Percentiles rank a stretch among this genome's conserved stretches.
These are phyloP conservation scores for Colletotrichum plurivorum DNA, from an alignment of 2,329 filamentous ascomycete species.

Conservation along the genomic window DNA sequence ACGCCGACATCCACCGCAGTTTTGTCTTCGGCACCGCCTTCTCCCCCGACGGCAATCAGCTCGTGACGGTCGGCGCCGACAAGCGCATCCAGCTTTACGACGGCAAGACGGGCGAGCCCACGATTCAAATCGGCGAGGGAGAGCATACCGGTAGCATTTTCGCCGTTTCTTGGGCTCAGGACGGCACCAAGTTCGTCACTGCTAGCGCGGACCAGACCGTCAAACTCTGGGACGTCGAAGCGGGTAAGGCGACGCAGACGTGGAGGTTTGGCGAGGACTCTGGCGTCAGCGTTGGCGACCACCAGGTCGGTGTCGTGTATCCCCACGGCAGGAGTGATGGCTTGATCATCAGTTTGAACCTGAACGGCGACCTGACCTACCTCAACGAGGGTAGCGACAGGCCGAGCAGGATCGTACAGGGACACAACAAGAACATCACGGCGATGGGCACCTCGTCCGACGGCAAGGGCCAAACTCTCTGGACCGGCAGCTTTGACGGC, in stretches of 20 bases:
- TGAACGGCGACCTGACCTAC: conserved; percentile 93
- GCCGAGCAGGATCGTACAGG: conserved; percentile 81
- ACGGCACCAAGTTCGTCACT: conserved; percentile 89
- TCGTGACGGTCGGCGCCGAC: conserved; percentile 95
- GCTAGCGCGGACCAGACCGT: conserved; percentile 96
- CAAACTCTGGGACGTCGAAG: conserved; percentile 91
- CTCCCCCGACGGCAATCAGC: conserved; percentile 84
- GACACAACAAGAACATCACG: conserved; percentile 93
- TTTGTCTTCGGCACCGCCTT: conserved; percentile 92
- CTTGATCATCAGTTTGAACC: conserved; percentile 89
- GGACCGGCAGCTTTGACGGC: conserved; percentile 94
- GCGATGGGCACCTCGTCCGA: conserved; percentile 74
- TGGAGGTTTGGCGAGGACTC: conserved; percentile 89
- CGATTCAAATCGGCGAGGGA: conserved; percentile 82
- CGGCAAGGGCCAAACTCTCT: conserved; percentile 75
- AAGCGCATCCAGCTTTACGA: conserved; percentile 94
- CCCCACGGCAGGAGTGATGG: conserved; percentile 86
- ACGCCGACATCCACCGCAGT: conserved; percentile 83
- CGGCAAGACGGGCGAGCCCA: conserved; percentile 92
- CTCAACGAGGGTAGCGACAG: conserved; percentile 79
- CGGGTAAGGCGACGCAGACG: conserved; percentile 81
- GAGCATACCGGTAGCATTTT: conserved; percentile 95
- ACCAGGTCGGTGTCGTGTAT: conserved; percentile 96
- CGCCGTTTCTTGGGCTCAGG: conserved; percentile 88
- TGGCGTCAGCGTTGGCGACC: conserved; percentile 79